Evolutionary conservation across 208 protist species (phyloP), one percentile per base, ranked within the genome.

Genomic region (Leishmania gerbilli): DNA sequence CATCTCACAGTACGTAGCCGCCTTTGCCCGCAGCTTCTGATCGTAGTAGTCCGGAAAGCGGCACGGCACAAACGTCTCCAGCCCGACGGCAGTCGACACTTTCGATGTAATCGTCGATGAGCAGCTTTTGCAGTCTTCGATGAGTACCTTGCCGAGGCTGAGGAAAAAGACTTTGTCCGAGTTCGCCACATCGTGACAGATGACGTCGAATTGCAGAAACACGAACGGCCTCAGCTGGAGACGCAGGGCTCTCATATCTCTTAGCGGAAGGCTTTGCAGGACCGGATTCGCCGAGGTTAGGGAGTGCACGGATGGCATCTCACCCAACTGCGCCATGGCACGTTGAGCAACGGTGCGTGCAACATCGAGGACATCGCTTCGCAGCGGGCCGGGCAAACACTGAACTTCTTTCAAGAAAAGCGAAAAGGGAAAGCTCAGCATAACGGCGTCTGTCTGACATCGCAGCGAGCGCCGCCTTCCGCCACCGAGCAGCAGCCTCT

Each of bases 151-250:
- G 15, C 93, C 93, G n/a, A 80, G 79, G 13, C 76, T 58, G 47
- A 97, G 82, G 71, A 97, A 92, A 77, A 84, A 93, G 13, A 97
- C 71, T 21, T 55, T 84, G 51, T 94, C 87, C 24, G 93, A 85
- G 5, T 67, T 82, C 55, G 91, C 92, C n/a, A 93, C 81, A 71
- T 97, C 84, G 34, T n/a, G 68, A 81, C 90, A 93, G 40, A 97
- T 78, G 13, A 81, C 19, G 62, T 97, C 93, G 7, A 77, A 75
- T 11, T 69, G 74, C 60, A 79, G 80, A 67, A 91, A 88, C 31
- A 95, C 88, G 24, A 72, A 56, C 21, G 93, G 91, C 49, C 78
- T 77, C 21, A 95, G 78, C 69, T 90, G 87, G 21, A 89, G 76
- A 82, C 90, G 85, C 37, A 92, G 64, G 1, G 83, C 75, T 71